These are phyloP conservation scores for Ramichloridium luteum DNA, from an alignment of 2,329 filamentous ascomycete species.

Conservation along the genomic window DNA sequence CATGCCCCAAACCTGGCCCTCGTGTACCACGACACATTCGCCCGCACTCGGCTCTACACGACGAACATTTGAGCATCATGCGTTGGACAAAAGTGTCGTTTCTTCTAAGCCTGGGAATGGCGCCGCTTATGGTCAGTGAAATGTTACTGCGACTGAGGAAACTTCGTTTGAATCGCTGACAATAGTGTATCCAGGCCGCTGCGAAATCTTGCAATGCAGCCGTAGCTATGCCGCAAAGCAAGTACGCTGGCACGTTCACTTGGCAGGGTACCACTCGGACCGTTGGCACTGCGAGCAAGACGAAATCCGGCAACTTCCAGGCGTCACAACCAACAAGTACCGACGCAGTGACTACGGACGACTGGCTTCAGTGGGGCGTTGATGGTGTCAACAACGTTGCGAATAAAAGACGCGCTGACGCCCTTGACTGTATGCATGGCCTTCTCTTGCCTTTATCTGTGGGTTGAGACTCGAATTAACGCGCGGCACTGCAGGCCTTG, in stretches of 20 bases:
- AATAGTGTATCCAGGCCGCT: too few relatives aligned
- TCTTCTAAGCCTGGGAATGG: too few relatives aligned
- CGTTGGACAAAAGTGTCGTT: too few relatives aligned
- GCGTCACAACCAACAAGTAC: background rate
- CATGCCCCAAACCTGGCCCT: too few relatives aligned
- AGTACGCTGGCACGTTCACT: background rate
- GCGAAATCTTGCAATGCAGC: conserved; percentile 1
- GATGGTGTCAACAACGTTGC: background rate
- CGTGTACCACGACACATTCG: too few relatives aligned
- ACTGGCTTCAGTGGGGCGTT: background rate
- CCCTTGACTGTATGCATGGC: background rate
- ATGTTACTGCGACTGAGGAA: too few relatives aligned
- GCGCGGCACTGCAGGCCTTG: background rate
- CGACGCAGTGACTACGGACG: background rate
- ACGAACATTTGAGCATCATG: too few relatives aligned
- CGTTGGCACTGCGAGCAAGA: background rate
- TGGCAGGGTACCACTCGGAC: background rate
- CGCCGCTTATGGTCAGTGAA: too few relatives aligned
- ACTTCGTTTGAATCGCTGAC: too few relatives aligned
- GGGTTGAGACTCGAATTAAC: too few relatives aligned
- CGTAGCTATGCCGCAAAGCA: background rate
- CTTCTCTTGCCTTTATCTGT: too few relatives aligned
- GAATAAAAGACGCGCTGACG: background rate
- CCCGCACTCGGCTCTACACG: too few relatives aligned
- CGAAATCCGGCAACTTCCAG: background rate